Conservation (phyloP, 129 eudicot genomes). For the Escallonia rubra region DNA sequence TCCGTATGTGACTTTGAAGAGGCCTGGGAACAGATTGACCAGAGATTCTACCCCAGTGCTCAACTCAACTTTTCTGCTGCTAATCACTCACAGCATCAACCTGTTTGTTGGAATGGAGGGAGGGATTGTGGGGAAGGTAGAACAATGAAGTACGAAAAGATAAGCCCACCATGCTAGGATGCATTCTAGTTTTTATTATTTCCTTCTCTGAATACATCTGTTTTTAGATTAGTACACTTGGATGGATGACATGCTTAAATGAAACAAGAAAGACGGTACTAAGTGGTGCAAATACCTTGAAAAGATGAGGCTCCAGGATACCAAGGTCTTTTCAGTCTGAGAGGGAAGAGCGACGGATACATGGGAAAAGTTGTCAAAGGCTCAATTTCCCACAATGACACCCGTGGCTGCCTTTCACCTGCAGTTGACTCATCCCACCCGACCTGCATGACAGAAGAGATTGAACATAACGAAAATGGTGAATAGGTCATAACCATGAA, state of each 20-base stretch:
- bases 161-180: too few species aligned
- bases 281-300: conserved; percentile 53
- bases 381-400: conserved; percentile 95
- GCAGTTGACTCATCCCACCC: conserved; percentile 99
- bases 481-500: not conserved
- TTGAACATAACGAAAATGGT: not conserved
- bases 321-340: conserved; percentile 92
- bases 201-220: too few species aligned
- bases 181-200: too few species aligned
- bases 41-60: too few species aligned
- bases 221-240: not conserved
- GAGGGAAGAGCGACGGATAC: conserved; percentile 95
- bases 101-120: too few species aligned
- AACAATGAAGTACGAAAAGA: too few species aligned
- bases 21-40: too few species aligned
- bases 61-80: too few species aligned
- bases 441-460: conserved; percentile 42
- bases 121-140: too few species aligned
- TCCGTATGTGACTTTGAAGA: too few species aligned
- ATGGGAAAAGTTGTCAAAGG: conserved; percentile 97
- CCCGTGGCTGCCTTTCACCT: conserved; percentile 96
- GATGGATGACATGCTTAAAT: not conserved
- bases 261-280: not conserved
- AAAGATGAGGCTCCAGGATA: conserved; percentile 89
- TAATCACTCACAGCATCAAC: too few species aligned